Percentiles rank a stretch among this genome's conserved stretches.
phyloP scores from a whole-genome alignment of 2,329 filamentous ascomycete species.

The Lasiodiplodia sp. region DNA sequence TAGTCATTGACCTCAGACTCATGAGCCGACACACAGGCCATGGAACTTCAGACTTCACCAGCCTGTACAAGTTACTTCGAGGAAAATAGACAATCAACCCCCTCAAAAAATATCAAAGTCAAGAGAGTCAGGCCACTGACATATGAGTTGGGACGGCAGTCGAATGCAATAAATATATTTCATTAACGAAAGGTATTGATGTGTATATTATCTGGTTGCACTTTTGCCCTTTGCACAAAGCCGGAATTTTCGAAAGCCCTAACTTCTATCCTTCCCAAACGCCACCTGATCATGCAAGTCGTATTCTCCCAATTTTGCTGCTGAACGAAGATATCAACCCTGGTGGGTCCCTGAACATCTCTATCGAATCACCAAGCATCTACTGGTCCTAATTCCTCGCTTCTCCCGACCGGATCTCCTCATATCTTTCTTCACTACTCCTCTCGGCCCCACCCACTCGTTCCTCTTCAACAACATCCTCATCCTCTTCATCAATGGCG shows the following conservation, averaged over 20 bases:
- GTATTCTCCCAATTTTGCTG: neutral
- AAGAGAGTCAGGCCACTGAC: neutral
- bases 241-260: neutral
- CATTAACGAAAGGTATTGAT: neutral
- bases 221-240: neutral
- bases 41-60: no score
- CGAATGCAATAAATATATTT: neutral
- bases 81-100: no score
- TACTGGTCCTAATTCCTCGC: neutral
- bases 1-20: no score
- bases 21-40: no score
- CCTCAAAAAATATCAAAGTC: neutral
- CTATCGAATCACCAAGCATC: neutral
- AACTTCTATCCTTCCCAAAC: neutral
- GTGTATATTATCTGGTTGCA: neutral
- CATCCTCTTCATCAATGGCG: conserved; percentile 3
- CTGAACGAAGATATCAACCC: neutral
- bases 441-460: neutral
- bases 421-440: neutral
- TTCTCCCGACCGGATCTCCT: neutral
- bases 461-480: neutral
- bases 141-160: neutral
- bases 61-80: no score
- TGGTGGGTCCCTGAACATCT: neutral
- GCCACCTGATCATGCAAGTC: neutral